Percentiles rank a stretch among this genome's conserved stretches.
Evolutionary conservation across 768 basidiomycete genomes (phyloP).

Genomic region (Tylopilus cervinicoccineus): DNA sequence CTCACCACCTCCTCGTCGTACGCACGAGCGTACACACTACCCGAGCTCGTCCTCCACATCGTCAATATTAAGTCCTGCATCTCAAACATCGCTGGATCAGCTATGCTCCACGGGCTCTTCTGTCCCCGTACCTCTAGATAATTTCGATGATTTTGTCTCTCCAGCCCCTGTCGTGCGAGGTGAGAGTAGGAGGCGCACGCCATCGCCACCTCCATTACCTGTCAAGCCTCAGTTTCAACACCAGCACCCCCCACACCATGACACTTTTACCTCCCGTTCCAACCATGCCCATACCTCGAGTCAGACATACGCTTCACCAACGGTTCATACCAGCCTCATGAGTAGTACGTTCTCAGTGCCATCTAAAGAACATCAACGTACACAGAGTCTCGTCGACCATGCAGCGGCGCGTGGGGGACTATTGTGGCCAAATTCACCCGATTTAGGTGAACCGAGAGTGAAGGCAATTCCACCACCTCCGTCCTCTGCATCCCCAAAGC

Average conservation of each 20-base stretch:
- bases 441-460: constrained; percentile 19
- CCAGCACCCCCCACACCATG: constrained; percentile 5
- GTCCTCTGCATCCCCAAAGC: constrained; percentile 3
- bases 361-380: constrained; percentile 49
- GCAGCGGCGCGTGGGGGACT: constrained; percentile 46
- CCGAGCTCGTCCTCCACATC: constrained; percentile 25
- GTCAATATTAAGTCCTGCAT: constrained; percentile 21
- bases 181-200: constrained; percentile 31
- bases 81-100: constrained; percentile 20
- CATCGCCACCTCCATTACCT: constrained; percentile 45
- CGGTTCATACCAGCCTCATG: constrained; percentile 15
- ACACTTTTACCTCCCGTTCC: constrained; percentile 12
- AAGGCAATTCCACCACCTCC: constrained; percentile 28
- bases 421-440: constrained; percentile 35
- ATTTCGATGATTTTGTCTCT: constrained; percentile 47
- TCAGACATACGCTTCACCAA: constrained; percentile 12
- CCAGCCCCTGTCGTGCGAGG: constrained; percentile 14
- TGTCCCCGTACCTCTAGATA: constrained; percentile 35
- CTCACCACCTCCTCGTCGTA: constrained; percentile 28
- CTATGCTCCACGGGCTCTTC: constrained; percentile 20
- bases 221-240: constrained; percentile 26
- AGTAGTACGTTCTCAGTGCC: constrained; percentile 3
- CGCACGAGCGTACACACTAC: constrained; percentile 21
- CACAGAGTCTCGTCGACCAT: constrained; percentile 51
- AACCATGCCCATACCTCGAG: constrained; percentile 19